These are phyloP conservation scores for Reticulascus tulasneorum DNA, from an alignment of 2,329 filamentous ascomycete species.

Conservation along the genomic window DNA sequence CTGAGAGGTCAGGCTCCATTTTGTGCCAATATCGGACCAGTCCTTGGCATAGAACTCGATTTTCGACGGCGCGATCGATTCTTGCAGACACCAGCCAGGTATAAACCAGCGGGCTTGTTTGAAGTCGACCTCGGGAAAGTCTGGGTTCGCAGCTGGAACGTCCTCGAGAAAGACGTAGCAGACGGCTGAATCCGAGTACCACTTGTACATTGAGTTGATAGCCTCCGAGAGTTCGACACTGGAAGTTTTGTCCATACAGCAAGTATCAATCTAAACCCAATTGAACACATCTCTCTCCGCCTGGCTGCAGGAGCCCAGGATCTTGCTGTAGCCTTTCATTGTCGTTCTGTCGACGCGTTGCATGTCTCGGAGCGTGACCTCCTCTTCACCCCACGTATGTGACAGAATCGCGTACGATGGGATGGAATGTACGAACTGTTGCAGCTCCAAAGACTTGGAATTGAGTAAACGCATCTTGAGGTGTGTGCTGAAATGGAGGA, in stretches of 20 bases:
- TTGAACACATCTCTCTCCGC: slow-evolving; percentile 9
- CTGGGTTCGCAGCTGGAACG: background rate
- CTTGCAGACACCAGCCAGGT: slow-evolving; percentile 14
- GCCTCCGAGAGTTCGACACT: slow-evolving; percentile 14
- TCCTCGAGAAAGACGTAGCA: slow-evolving; percentile 16
- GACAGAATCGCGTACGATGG: slow-evolving; percentile 25
- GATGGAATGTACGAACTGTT: slow-evolving; percentile 4
- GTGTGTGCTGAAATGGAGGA: no score
- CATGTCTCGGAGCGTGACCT: slow-evolving; percentile 22
- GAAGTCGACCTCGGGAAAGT: background rate
- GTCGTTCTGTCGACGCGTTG: no score
- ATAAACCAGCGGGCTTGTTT: slow-evolving; percentile 9
- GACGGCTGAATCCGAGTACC: slow-evolving; percentile 12
- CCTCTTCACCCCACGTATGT: slow-evolving; percentile 23
- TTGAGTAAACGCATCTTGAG: slow-evolving; percentile 15
- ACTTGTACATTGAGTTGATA: slow-evolving; percentile 18
- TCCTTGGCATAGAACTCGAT: slow-evolving; percentile 19
- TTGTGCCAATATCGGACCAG: slow-evolving; percentile 16
- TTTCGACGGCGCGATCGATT: slow-evolving; percentile 18
- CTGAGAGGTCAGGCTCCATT: slow-evolving; percentile 2
- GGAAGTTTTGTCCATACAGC: slow-evolving; percentile 14
- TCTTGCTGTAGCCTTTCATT: slow-evolving; percentile 10
- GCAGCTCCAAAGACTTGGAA: slow-evolving; percentile 5
- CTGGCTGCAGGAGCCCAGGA: slow-evolving; percentile 12
- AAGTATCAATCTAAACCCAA: slow-evolving; percentile 14